Conservation (phyloP, 768 basidiomycete species). For the Daedaleopsis nitida region DNA sequence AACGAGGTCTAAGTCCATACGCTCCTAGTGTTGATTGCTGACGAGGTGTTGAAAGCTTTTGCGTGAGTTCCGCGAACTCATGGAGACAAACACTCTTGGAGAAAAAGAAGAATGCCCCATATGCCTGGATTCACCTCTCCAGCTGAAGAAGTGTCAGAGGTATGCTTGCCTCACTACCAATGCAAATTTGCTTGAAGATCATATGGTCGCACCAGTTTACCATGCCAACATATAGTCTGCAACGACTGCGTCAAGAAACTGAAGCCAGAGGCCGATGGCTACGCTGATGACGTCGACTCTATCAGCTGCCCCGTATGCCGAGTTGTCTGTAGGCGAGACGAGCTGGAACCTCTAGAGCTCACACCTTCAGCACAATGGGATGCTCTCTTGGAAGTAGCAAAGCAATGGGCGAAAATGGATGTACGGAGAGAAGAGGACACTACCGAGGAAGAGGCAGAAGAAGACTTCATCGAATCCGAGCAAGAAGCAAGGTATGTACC, state of each 20-base stretch:
- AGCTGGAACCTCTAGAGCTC: constrained; percentile 37
- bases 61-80: constrained; percentile 40
- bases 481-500: constrained; percentile 3
- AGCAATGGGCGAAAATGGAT: constrained; percentile 42
- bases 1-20: not conserved
- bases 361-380: constrained; percentile 49
- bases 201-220: constrained; percentile 31
- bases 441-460: constrained; percentile 46
- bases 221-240: constrained; percentile 48
- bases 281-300: constrained; percentile 25
- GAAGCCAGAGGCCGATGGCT: constrained; percentile 8
- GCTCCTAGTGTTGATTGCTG: not conserved
- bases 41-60: constrained; percentile 37
- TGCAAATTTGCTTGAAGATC: not conserved
- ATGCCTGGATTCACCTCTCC: constrained; percentile 39
- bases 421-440: constrained; percentile 37
- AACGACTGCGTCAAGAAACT: constrained; percentile 37
- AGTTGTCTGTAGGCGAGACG: constrained; percentile 29
- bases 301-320: constrained; percentile 44
- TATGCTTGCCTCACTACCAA: constrained; percentile 14
- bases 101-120: constrained; percentile 42
- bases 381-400: constrained; percentile 40
- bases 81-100: constrained; percentile 38
- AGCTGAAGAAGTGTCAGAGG: constrained; percentile 39
- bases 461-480: constrained; percentile 33